These are phyloP conservation scores for Diaporthe sp. DNA, from an alignment of 2,329 filamentous ascomycete genomes.

Conservation along the genomic window DNA sequence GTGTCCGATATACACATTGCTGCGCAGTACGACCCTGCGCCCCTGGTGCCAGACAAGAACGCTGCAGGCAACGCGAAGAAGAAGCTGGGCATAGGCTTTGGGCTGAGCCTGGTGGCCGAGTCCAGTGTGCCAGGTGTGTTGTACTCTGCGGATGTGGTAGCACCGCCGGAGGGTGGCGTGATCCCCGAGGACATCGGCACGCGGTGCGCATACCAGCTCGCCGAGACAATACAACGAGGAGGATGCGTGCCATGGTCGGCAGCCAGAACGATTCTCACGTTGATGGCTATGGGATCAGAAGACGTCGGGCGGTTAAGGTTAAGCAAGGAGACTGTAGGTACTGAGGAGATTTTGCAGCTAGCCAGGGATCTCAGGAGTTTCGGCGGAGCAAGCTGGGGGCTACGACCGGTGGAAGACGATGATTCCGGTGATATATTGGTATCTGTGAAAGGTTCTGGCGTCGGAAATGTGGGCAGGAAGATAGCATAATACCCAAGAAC, in stretches of 20 bases:
- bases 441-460: slow-evolving; percentile 90
- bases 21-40: slow-evolving; percentile 77
- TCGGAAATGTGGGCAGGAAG: slow-evolving; percentile 95
- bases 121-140: slow-evolving; percentile 83
- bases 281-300: slow-evolving; percentile 99
- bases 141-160: slow-evolving; percentile 86
- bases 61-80: slow-evolving; percentile 59
- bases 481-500: slow-evolving; percentile 62
- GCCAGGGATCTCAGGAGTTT: slow-evolving; percentile 90
- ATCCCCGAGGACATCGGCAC: slow-evolving; percentile 92
- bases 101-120: slow-evolving; percentile 90
- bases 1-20: slow-evolving; percentile 93
- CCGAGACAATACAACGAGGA: slow-evolving; percentile 84
- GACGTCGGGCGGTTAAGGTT: slow-evolving; percentile 90
- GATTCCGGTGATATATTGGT: slow-evolving; percentile 81
- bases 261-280: slow-evolving; percentile 78
- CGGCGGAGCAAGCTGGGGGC: slow-evolving; percentile 89
- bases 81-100: slow-evolving; percentile 89
- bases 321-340: slow-evolving; percentile 83
- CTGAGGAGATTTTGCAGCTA: slow-evolving; percentile 81
- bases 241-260: slow-evolving; percentile 83
- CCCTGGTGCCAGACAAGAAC: slow-evolving; percentile 64
- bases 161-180: slow-evolving; percentile 81
- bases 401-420: slow-evolving; percentile 77
- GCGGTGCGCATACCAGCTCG: slow-evolving; percentile 86